Evolutionary conservation across 106 monocot species (phyloP), one percentile per base, ranked within the genome.

Genomic region (Dendrobium chrysotoxum): DNA sequence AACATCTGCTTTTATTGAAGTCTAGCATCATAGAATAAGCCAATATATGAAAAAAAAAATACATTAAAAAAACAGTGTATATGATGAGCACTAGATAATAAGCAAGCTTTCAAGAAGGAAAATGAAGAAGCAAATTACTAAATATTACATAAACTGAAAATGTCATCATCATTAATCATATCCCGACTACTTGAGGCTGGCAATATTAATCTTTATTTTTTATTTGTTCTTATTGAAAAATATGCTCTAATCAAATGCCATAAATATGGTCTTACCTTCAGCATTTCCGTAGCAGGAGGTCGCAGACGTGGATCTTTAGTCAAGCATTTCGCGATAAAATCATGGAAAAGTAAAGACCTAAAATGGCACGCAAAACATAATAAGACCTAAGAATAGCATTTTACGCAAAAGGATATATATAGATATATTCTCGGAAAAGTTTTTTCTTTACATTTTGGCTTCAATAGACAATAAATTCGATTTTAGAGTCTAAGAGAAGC

Each of bases 261-360:
- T 72, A 16, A 78, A 38, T 42, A 38, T 46, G 5, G 79, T 65
- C 12, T 46, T 88, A 95, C 98, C 95, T 95, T 99, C n/a, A 99
- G 79, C 98, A 99, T 90, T 82, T 99, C 98, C 30, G 85, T 76
- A 41, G 98, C 98, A 79, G 87, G 39, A 83, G 98, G 98, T n/a
- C 98, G 91, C 79, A 86, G 45, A 7, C 98, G 85, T 74, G 98
- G 91, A 85, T 99, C 98, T 86, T 99, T 99, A 78, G 98, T 99
- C 82, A 99, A 88, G 84, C 98, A 99, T 79, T 95, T 95, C 1
- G 98, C 98, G 75, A 99, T 87, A 84, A 99, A 99, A 90, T 99
- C 95, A 89, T 99, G 98, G 77, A 99, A 99, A 84, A 95, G 83
- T 47, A 99, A 81, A 79, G 95, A 99, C 98, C 98, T 99, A 72